Evolutionary conservation across 140 eudicot genomes (phyloP).

Genomic region (Bidens hawaiensis): DNA sequence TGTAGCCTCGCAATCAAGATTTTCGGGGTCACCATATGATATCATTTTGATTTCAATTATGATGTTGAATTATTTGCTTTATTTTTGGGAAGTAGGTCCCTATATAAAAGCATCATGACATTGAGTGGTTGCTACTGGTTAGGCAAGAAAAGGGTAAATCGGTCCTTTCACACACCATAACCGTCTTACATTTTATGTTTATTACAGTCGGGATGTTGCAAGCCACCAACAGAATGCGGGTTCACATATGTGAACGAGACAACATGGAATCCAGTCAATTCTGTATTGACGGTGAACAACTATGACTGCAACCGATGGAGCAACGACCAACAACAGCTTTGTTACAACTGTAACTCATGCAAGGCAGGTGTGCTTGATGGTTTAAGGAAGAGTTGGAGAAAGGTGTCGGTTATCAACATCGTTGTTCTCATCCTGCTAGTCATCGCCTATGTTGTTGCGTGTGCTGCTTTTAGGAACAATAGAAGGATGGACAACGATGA

Average conservation of each 20-base stretch:
- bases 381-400: slow-evolving; percentile 86
- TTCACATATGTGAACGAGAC: slow-evolving; percentile 69
- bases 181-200: neutral
- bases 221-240: slow-evolving; percentile 88
- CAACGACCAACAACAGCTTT: slow-evolving; percentile 67
- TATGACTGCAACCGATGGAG: slow-evolving; percentile 65
- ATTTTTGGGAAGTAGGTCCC: slow-evolving; percentile 18
- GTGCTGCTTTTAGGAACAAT: slow-evolving; percentile 86
- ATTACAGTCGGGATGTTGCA: slow-evolving; percentile 91
- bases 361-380: slow-evolving; percentile 88
- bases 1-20: slow-evolving; percentile 2
- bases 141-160: neutral
- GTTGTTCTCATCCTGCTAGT: slow-evolving; percentile 71
- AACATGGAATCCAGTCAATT: slow-evolving; percentile 45
- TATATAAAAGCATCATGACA: neutral
- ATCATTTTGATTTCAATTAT: slow-evolving; percentile 15
- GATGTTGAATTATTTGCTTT: slow-evolving; percentile 12
- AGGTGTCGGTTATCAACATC: slow-evolving; percentile 84
- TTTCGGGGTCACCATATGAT: slow-evolving; percentile 5
- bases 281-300: slow-evolving; percentile 19
- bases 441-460: slow-evolving; percentile 66
- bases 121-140: neutral
- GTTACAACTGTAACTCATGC: slow-evolving; percentile 79
- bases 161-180: slow-evolving; percentile 6
- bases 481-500: slow-evolving; percentile 81